Evolutionary conservation across 1,284 basidiomycete species (phyloP).

Genomic region (Anthracocystis panici-leucophaei): DNA sequence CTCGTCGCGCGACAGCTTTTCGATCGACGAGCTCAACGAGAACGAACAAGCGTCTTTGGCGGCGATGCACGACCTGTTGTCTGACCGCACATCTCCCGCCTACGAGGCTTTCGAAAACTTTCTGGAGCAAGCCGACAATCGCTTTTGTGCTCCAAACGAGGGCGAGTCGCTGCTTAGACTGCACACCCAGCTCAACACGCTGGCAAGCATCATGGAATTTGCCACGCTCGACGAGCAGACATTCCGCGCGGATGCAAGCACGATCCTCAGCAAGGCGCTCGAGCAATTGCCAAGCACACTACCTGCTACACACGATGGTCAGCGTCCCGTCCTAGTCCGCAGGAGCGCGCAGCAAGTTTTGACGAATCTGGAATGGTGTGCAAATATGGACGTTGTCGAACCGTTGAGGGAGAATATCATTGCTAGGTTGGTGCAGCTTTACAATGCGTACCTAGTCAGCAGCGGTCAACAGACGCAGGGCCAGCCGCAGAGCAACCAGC

Average conservation of each 20-base stretch:
- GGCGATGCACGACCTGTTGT: slow-evolving; percentile 38
- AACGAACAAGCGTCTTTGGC: slow-evolving; percentile 19
- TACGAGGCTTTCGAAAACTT: slow-evolving; percentile 62
- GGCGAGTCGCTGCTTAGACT: slow-evolving; percentile 62
- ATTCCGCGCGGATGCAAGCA: slow-evolving; percentile 55
- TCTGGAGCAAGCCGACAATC: slow-evolving; percentile 45
- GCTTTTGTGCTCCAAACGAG: slow-evolving; percentile 44
- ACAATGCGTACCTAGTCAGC: slow-evolving; percentile 21
- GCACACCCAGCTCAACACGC: slow-evolving; percentile 60
- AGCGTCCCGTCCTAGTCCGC: slow-evolving; percentile 30
- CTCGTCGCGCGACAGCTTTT: slow-evolving; percentile 33
- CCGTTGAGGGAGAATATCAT: slow-evolving; percentile 43
- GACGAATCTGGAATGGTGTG: slow-evolving; percentile 51
- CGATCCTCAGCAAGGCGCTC: slow-evolving; percentile 53
- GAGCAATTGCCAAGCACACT: slow-evolving; percentile 36
- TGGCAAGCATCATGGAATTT: slow-evolving; percentile 52
- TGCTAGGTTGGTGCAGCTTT: slow-evolving; percentile 37
- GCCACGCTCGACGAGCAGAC: slow-evolving; percentile 52
- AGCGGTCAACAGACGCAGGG: slow-evolving; percentile 4
- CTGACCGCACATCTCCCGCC: slow-evolving; percentile 31
- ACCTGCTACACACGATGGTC: slow-evolving; percentile 36
- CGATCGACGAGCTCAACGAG: slow-evolving; percentile 26
- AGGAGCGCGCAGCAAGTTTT: slow-evolving; percentile 52
- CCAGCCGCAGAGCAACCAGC: slow-evolving; percentile 19
- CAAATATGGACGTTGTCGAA: slow-evolving; percentile 51